Conservation (phyloP, 1,284 basidiomycete genomes). For the Stereum hirsutum region DNA sequence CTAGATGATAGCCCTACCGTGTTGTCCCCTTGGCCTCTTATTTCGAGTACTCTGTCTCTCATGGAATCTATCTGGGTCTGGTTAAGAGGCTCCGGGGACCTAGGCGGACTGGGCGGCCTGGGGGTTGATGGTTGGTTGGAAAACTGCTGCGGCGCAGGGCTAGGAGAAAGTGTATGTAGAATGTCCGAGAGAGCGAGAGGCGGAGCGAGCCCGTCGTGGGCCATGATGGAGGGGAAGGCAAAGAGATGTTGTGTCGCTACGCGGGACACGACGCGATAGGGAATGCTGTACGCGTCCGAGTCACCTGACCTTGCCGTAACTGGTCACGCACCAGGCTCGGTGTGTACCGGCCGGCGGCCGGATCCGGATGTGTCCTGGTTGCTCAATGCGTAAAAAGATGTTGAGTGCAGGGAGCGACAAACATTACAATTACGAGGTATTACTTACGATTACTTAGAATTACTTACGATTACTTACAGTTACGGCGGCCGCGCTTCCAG, state of each 20-base stretch:
- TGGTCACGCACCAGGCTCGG: too few species aligned
- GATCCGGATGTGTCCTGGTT: too few species aligned
- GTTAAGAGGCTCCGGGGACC: slow-evolving; percentile 23
- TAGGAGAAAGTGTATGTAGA: slow-evolving; percentile 30
- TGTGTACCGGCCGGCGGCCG: too few species aligned
- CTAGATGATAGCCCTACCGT: slow-evolving; percentile 16
- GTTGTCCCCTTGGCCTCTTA: slow-evolving; percentile 13
- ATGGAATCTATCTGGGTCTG: slow-evolving; percentile 22
- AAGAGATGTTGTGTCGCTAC: neutral
- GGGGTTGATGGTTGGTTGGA: slow-evolving; percentile 7
- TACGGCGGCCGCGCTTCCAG: too few species aligned
- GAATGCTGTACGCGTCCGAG: neutral
- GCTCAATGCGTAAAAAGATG: too few species aligned
- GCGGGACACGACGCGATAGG: too few species aligned
- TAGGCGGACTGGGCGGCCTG: slow-evolving; percentile 5
- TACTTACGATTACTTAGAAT: too few species aligned
- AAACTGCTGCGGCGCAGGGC: slow-evolving; percentile 16
- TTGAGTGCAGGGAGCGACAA: too few species aligned
- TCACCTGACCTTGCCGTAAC: too few species aligned
- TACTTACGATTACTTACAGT: too few species aligned
- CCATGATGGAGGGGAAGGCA: slow-evolving; percentile 14
- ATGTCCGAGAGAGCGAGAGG: slow-evolving; percentile 31
- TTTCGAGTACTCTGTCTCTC: slow-evolving; percentile 18
- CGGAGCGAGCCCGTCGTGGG: slow-evolving; percentile 21
- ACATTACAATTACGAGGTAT: too few species aligned